Evolutionary conservation across 345 rosid genomes (phyloP).

Genomic region (Camelina hispida): DNA sequence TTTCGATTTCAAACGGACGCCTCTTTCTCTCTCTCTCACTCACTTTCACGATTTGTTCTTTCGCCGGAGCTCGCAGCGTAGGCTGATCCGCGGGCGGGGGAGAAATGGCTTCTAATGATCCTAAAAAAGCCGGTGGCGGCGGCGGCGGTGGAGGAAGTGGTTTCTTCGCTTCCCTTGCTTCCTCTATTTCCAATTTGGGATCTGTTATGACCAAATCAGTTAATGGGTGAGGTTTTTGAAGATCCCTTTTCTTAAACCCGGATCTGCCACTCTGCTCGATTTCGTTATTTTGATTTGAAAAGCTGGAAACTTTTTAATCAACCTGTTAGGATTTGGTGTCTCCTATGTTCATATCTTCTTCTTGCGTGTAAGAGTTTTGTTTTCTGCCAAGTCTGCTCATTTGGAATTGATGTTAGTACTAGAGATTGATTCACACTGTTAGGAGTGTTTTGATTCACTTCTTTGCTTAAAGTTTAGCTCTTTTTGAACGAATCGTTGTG

Average conservation of each 20-base stretch:
- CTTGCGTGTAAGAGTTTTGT: neutral
- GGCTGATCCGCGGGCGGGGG: slow-evolving; percentile 25
- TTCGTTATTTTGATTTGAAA: neutral
- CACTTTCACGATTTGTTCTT: slow-evolving; percentile 19
- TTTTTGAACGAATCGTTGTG: slow-evolving; percentile 8
- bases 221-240: slow-evolving; percentile 64
- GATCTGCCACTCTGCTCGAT: slow-evolving; percentile 33
- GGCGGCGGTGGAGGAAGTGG: slow-evolving; percentile 61
- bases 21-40: neutral
- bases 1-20: slow-evolving; percentile 2
- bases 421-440: slow-evolving; percentile 8
- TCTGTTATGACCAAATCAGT: slow-evolving; percentile 91
- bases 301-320: neutral
- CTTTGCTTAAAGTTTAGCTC: slow-evolving; percentile 21
- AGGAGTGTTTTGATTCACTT: slow-evolving; percentile 8
- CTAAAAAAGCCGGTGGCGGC: slow-evolving; percentile 48
- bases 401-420: slow-evolving; percentile 2
- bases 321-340: too few species aligned
- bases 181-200: slow-evolving; percentile 71
- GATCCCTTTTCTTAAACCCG: slow-evolving; percentile 42
- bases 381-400: neutral
- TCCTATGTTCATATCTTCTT: slow-evolving; percentile 4
- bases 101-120: slow-evolving; percentile 77
- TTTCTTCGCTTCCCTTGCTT: slow-evolving; percentile 84
- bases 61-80: slow-evolving; percentile 17